phyloP scores from a whole-genome alignment of 1,139 yeast genomes.

The Pneumocystis jirovecii region DNA sequence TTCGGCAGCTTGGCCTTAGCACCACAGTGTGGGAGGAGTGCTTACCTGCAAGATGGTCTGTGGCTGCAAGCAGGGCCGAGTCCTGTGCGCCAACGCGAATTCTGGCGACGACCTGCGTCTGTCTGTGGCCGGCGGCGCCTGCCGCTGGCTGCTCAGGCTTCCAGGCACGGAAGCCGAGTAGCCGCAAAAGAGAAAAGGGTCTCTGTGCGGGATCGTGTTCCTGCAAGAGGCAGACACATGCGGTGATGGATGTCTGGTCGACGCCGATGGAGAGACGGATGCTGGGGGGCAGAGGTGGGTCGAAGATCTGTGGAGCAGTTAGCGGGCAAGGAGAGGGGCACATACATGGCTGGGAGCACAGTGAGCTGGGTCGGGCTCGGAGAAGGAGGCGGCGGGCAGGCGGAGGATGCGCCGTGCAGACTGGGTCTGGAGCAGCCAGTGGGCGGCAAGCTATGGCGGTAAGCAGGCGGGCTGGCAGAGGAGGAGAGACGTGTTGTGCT shows the following conservation, averaged over 20 bases:
- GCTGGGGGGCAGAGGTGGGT: constrained; percentile 4
- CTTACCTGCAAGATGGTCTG: no score
- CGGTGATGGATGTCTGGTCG: constrained; percentile 5
- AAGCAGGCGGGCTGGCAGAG: background rate
- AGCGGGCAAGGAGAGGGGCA: no score
- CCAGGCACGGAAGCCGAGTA: background rate
- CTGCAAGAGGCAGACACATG: constrained; percentile 4
- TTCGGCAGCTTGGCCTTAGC: no score
- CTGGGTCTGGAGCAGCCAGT: background rate
- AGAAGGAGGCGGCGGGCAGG: no score
- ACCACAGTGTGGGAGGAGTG: no score
- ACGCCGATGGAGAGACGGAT: constrained; percentile 6
- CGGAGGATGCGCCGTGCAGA: background rate
- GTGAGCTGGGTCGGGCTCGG: no score
- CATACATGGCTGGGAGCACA: no score
- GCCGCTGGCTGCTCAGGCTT: constrained; percentile 1
- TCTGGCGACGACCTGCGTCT: no score
- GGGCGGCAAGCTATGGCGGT: background rate
- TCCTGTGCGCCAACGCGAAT: no score
- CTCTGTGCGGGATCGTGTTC: background rate
- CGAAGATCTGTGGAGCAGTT: background rate
- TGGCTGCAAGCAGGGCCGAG: no score
- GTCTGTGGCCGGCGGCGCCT: no score
- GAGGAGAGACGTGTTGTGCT: background rate
- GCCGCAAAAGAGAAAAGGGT: background rate